phyloP scores from a whole-genome alignment of 495 filamentous ascomycete genomes.

The Ascodesmis nigricans region DNA sequence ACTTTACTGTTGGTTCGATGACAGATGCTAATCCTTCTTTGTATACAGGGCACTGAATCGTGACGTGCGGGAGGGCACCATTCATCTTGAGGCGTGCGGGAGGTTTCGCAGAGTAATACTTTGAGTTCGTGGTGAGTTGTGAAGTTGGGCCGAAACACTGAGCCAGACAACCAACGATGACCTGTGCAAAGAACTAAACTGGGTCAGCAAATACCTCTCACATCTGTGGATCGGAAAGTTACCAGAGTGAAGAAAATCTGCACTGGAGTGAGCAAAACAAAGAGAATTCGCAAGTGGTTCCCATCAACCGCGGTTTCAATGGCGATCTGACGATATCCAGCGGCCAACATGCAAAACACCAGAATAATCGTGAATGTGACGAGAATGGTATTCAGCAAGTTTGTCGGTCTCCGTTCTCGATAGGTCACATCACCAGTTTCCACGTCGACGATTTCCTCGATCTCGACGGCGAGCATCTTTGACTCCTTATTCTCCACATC shows the following conservation, averaged over 20 bases:
- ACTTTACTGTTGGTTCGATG: slow-evolving; percentile 23
- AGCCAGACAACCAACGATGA: slow-evolving; percentile 49
- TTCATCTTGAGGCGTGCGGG: slow-evolving; percentile 30
- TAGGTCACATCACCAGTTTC: slow-evolving; percentile 41
- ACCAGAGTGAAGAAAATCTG: slow-evolving; percentile 60
- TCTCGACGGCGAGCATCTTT: slow-evolving; percentile 14
- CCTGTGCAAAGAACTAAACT: slow-evolving; percentile 42
- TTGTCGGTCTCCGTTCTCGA: slow-evolving; percentile 36
- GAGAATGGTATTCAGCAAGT: slow-evolving; percentile 43
- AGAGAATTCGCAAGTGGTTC: slow-evolving; percentile 36
- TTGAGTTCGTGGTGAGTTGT: slow-evolving; percentile 51
- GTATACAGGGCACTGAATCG: slow-evolving; percentile 56
- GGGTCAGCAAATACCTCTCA: neutral
- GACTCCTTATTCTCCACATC: slow-evolving; percentile 31
- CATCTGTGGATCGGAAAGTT: slow-evolving; percentile 7
- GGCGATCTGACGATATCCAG: slow-evolving; percentile 42
- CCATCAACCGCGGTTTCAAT: slow-evolving; percentile 44
- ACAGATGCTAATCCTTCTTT: slow-evolving; percentile 39
- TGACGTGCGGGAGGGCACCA: slow-evolving; percentile 37
- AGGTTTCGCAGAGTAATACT: slow-evolving; percentile 49
- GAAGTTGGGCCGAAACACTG: slow-evolving; percentile 52
- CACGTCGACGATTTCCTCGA: slow-evolving; percentile 39
- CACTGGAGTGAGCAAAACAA: slow-evolving; percentile 40
- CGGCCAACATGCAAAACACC: slow-evolving; percentile 39
- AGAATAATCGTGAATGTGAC: slow-evolving; percentile 41